These are phyloP conservation scores for Incumbomyces delicatus DNA, from an alignment of 2,329 filamentous ascomycete genomes.

Conservation along the genomic window DNA sequence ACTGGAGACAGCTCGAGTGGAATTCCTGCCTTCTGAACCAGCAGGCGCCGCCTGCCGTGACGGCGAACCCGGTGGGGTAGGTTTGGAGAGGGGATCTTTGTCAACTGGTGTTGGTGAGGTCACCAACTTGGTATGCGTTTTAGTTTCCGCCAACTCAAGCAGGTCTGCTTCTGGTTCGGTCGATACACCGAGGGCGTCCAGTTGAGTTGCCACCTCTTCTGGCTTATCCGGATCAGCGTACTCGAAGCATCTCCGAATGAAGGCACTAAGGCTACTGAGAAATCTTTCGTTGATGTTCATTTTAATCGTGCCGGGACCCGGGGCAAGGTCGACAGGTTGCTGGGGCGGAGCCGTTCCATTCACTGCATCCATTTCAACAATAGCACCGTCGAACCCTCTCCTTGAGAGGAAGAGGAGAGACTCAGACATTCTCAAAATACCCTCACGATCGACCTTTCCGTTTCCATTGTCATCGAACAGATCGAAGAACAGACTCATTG, in stretches of 20 bases:
- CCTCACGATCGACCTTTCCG: conserved; percentile 86
- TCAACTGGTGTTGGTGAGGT: conserved; percentile 14
- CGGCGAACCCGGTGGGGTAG: conserved; percentile 15
- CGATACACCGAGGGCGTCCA: conserved; percentile 63
- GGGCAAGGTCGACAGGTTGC: conserved; percentile 15
- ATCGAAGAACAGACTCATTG: conserved; percentile 95
- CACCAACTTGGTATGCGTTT: conserved; percentile 21
- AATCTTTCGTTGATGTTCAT: conserved; percentile 74
- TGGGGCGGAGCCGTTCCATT: conserved; percentile 34
- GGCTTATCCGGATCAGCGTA: conserved; percentile 90
- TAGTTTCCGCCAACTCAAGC: conserved; percentile 30
- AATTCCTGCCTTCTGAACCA: not conserved
- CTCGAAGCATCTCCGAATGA: conserved; percentile 93
- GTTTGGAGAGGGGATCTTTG: conserved; percentile 16
- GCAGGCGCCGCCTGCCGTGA: not conserved
- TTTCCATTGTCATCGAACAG: conserved; percentile 90
- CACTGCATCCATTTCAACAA: conserved; percentile 55
- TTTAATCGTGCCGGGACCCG: conserved; percentile 24
- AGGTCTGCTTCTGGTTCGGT: conserved; percentile 47
- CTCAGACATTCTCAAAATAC: conserved; percentile 89
- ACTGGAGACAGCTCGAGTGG: conserved; percentile 49
- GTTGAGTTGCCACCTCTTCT: conserved; percentile 29
- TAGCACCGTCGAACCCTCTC: conserved; percentile 67
- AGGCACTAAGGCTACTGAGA: conserved; percentile 83
- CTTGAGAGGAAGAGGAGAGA: conserved; percentile 85